phyloP scores from a whole-genome alignment of 805 yeast genomes.

The Monosporozyma aquatica region DNA sequence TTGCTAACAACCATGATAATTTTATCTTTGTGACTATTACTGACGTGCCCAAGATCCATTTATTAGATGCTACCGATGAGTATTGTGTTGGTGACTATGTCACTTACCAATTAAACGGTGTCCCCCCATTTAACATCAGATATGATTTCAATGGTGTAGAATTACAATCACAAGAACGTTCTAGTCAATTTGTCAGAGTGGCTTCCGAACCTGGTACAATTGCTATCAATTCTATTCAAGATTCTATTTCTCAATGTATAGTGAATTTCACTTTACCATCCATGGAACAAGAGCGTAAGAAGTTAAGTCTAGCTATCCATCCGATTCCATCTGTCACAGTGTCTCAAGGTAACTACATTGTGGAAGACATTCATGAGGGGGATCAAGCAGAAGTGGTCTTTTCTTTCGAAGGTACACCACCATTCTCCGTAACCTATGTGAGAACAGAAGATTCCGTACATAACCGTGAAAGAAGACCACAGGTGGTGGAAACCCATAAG shows the following conservation, averaged over 20 bases:
- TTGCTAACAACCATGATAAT: constrained; percentile 31
- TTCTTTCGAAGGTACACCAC: constrained; percentile 80
- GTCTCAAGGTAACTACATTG: constrained; percentile 62
- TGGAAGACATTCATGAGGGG: constrained; percentile 87
- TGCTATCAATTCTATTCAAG: constrained; percentile 57
- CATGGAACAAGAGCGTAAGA: constrained; percentile 27
- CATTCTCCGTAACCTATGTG: constrained; percentile 77
- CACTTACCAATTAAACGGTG: constrained; percentile 64
- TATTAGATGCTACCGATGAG: constrained; percentile 35
- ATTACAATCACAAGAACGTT: constrained; percentile 46
- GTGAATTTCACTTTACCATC: constrained; percentile 45
- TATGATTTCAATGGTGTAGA: constrained; percentile 61
- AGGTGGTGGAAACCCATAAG: constrained; percentile 51
- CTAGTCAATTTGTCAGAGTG: constrained; percentile 49
- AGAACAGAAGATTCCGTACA: constrained; percentile 48
- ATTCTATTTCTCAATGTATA: constrained; percentile 64
- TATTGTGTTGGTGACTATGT: constrained; percentile 93
- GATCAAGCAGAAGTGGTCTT: constrained; percentile 85
- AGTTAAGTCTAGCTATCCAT: constrained; percentile 36
- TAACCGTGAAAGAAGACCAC: constrained; percentile 37
- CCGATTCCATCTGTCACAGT: constrained; percentile 75
- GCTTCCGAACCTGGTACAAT: constrained; percentile 80
- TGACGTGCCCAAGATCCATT: constrained; percentile 62
- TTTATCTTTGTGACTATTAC: constrained; percentile 52
- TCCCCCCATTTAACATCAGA: constrained; percentile 66